Evolutionary conservation across 805 yeast genomes (phyloP).

Genomic region (Ogataea thermomethanolica): DNA sequence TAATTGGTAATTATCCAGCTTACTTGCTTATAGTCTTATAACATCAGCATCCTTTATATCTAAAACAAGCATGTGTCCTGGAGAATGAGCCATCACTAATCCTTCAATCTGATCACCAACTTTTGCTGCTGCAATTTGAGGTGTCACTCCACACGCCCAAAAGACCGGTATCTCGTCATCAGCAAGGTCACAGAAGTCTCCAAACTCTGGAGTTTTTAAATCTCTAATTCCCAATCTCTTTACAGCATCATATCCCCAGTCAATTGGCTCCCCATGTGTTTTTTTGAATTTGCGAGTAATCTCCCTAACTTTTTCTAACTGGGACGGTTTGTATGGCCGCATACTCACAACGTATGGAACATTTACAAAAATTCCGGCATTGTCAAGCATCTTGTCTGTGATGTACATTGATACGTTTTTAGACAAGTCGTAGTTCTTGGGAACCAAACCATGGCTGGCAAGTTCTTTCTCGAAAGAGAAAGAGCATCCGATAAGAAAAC

Average conservation of each 20-base stretch:
- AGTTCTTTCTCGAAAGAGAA: no score
- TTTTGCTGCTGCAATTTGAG: constrained; percentile 34
- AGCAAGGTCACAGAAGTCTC: constrained; percentile 31
- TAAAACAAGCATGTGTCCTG: constrained; percentile 36
- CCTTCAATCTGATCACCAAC: constrained; percentile 29
- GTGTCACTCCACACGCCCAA: constrained; percentile 45
- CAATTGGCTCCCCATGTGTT: constrained; percentile 42
- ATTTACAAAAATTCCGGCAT: no score
- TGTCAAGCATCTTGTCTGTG: no score
- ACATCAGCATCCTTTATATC: no score
- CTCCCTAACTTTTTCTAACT: constrained; percentile 31
- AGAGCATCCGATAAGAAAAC: no score
- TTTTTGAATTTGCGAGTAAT: constrained; percentile 31
- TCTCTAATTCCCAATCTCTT: constrained; percentile 35
- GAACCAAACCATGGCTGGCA: no score
- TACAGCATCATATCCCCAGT: constrained; percentile 40
- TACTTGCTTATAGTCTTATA: no score
- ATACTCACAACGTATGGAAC: constrained; percentile 42
- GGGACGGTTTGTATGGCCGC: constrained; percentile 36
- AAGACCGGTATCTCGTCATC: constrained; percentile 40
- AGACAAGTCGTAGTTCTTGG: no score
- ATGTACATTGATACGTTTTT: no score
- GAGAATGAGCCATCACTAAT: constrained; percentile 33
- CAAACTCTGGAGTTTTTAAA: constrained; percentile 35
- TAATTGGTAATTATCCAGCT: no score